Evolutionary conservation across 2,329 filamentous ascomycete genomes (phyloP), one percentile per base, ranked within the genome.

Genomic region (Aspergillus terreus): DNA sequence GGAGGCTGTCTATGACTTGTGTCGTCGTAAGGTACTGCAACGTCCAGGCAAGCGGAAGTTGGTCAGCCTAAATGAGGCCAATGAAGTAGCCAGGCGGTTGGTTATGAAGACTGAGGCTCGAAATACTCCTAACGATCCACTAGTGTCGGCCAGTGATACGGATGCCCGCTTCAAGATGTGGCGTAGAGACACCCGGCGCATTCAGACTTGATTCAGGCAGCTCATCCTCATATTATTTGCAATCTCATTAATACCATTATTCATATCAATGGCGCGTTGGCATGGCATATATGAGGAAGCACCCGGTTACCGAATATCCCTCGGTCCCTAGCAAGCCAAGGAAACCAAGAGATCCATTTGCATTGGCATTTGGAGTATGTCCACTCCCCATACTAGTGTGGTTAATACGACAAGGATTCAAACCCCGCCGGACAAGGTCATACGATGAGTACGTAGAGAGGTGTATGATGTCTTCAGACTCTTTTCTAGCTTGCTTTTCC

Each of bases 11-110:
- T 71, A 69, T 66, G 54, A 70, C 35, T 30, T 78, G 46, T 74
- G 74, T 43, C 58, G 62, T 19, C 61, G 68, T 44, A 55, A 57
- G 9, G 60, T 64, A 44, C 53, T 54, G 7, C 62, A 44, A 25
- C 54, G 9, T 44, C 58, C 44, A 40, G 54, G 21, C 15, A 82
- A 79, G 71, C 71, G 81, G 56, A 76, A 73, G 58, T 67, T 85
- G 11, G 81, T 85, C 5, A 80, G 71, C 46, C 62, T 85, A 50
- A 74, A 76, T 36, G 82, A 85, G 63, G 82, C 82, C 10, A 85
- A 83, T 59, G 81, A 84, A 64, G 80, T 85, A 17, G 80, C 81
- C 7, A 80, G 77, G 58, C 63, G 80, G 19, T 56, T 80, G 56
- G 75, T 71, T 2, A 32, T 55, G 43, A 54, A 57, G 47, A 36